Evolutionary conservation across 2,329 filamentous ascomycete species (phyloP), one percentile per base, ranked within the genome.

Genomic region (Teratosphaeria gauchensis): DNA sequence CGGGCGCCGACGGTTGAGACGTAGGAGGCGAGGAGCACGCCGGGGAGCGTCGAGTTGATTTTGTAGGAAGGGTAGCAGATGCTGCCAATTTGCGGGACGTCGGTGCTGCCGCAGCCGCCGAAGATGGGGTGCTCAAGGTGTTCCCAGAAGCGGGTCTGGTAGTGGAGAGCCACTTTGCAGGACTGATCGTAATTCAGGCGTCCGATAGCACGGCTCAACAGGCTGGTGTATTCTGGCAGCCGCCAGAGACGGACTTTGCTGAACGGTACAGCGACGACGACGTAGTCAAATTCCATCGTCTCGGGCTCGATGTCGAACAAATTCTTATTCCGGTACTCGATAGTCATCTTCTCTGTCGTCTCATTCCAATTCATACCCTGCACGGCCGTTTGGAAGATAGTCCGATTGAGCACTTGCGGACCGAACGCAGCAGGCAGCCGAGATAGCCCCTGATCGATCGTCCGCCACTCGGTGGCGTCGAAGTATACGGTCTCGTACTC

Each of bases 51-150:
- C 48, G 78, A 78, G 73, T 88, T 88, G 69, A 88, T 75, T 62
- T 83, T 77, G 74, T 87, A 88, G 5, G 81, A 80, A 0, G 86
- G 86, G 70, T 88, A 89, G 76, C 84, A 88, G 61, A 87, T 77
- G 53, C 72, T 78, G 28, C 83, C 82, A 57, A 88, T 78, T 30
- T 82, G 82, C 0, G 83, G 78, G 57, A 87, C 85, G 62, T 87
- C 81, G 1, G 78, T 80, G 0, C 77, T 77, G 53, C 80, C 81
- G 66, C 85, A 88, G 6, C 84, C 83, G 12, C 87, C 86, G 60
- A 82, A 77, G 68, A 89, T 89, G 4, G 82, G 80, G 1, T 75
- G 69, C 2, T 72, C 69, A 8, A 80, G 70, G 59, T 82, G 76
- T 61, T 82, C 80, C 80, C 80, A 83, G 73, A 82, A 83, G 1